Percentiles rank a stretch among this genome's conserved stretches.
Evolutionary conservation across 331 rosid species (phyloP).

Genomic region (Quercus phellos): DNA sequence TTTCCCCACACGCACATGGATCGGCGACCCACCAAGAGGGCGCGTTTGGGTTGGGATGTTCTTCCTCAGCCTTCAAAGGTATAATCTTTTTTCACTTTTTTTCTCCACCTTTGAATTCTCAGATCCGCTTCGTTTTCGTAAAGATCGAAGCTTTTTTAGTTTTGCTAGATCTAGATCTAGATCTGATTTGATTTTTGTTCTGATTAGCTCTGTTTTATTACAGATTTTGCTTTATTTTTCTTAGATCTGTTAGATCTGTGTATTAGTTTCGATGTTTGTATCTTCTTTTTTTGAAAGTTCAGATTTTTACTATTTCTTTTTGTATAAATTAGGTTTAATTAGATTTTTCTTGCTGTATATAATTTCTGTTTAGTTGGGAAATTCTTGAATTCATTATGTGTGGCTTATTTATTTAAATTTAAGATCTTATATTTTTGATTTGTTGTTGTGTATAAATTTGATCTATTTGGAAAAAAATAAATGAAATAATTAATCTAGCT

Average conservation of each 20-base stretch:
- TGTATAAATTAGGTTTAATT: neutral
- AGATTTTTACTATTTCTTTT: neutral
- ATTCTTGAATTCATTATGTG: too few species aligned
- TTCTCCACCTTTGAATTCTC: neutral
- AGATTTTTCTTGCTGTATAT: too few species aligned
- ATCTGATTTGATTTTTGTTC: slow-evolving; percentile 19
- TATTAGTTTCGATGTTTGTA: neutral
- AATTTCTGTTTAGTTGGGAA: too few species aligned
- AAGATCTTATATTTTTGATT: too few species aligned
- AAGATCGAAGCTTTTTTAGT: neutral
- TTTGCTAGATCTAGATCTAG: slow-evolving; percentile 6
- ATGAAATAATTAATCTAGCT: neutral
- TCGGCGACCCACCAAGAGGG: slow-evolving; percentile 87
- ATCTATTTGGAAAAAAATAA: neutral
- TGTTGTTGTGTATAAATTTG: neutral
- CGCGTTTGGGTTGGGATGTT: slow-evolving; percentile 95
- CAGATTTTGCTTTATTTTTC: neutral
- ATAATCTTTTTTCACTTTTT: slow-evolving; percentile 8
- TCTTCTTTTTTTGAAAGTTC: neutral
- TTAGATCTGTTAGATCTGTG: slow-evolving; percentile 25
- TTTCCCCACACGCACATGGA: slow-evolving; percentile 78
- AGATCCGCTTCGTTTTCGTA: slow-evolving; percentile 14
- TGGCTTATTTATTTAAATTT: too few species aligned
- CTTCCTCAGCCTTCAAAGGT: slow-evolving; percentile 78
- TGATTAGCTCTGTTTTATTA: neutral